A percentile compares a stretch with the other conserved stretches of the same genome.
phyloP scores from a whole-genome alignment of 2,329 filamentous ascomycete species.

The Mollisia scopiformis region DNA sequence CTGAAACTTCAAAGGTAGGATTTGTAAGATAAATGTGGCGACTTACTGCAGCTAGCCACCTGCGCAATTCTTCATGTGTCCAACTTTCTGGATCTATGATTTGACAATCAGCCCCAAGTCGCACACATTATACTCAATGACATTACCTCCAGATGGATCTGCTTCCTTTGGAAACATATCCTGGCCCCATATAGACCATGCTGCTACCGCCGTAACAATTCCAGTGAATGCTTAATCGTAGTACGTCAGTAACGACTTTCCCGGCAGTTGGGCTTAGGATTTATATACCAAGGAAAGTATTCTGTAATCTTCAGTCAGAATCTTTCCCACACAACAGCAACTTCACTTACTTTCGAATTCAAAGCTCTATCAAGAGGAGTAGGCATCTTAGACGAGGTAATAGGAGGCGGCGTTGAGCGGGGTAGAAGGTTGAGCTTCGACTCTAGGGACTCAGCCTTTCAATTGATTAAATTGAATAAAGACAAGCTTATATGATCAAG shows the following conservation, averaged over 20 bases:
- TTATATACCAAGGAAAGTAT: conserved; percentile 71
- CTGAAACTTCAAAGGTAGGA: too few species aligned
- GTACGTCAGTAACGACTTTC: conserved; percentile 9
- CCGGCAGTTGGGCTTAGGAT: too few species aligned
- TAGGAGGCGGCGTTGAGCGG: conserved; percentile 2
- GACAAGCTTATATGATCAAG: background rate
- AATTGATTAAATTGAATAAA: background rate
- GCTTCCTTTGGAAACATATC: conserved; percentile 77
- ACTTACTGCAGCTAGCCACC: conserved; percentile 81
- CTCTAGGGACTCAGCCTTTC: background rate
- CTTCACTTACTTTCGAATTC: conserved; percentile 64
- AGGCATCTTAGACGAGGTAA: conserved; percentile 56
- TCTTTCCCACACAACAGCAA: background rate
- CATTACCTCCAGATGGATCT: conserved; percentile 79
- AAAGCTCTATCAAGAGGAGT: conserved; percentile 70
- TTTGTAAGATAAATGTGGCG: background rate
- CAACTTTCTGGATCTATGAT: conserved; percentile 65
- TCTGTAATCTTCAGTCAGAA: conserved; percentile 47
- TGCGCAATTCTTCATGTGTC: conserved; percentile 77
- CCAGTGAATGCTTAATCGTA: conserved; percentile 70
- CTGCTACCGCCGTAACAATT: conserved; percentile 78
- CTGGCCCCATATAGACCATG: conserved; percentile 80
- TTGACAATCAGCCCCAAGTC: background rate
- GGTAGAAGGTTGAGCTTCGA: background rate
- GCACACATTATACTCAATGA: background rate